Percentiles rank a stretch among this genome's conserved stretches.
These are phyloP conservation scores for Chlamydomonas reinhardtii DNA, from an alignment of 163 green algal species.

Conservation along the genomic window DNA sequence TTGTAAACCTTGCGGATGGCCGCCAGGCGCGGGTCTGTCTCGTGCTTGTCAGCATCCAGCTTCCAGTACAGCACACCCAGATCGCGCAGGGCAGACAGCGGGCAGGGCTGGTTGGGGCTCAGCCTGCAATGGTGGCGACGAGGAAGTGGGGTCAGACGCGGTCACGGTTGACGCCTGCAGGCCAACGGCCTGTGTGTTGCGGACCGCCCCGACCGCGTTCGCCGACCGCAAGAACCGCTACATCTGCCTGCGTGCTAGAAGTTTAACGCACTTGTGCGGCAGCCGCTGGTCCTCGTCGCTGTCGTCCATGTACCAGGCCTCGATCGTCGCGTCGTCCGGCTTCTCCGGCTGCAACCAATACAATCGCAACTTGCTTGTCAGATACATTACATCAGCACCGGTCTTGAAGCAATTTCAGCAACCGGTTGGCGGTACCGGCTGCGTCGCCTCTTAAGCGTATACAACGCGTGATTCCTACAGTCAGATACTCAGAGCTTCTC, in stretches of 20 bases:
- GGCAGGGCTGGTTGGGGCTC: constrained; percentile 62
- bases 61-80: constrained; percentile 92
- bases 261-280: constrained; percentile 77
- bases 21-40: constrained; percentile 81
- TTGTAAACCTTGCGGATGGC: constrained; percentile 86
- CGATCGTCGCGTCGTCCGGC: constrained; percentile 55
- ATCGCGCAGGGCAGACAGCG: constrained; percentile 70
- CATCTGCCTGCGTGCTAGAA: no score
- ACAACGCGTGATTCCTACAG: no score
- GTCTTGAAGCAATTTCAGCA: neutral
- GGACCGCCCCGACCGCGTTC: no score
- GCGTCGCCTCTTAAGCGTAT: neutral
- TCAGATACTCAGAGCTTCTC: no score
- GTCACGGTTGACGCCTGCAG: no score
- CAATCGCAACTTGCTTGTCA: neutral
- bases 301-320: constrained; percentile 98
- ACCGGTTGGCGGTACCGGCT: no score
- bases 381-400: no score
- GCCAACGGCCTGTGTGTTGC: no score
- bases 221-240: no score
- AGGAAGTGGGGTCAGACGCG: no score
- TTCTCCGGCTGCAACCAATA: constrained; percentile 42
- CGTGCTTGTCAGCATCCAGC: constrained; percentile 83
- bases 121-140: constrained; percentile 32
- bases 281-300: constrained; percentile 84